Evolutionary conservation across 306 rosid genomes (phyloP).

Genomic region (Lathyrus sativus): DNA sequence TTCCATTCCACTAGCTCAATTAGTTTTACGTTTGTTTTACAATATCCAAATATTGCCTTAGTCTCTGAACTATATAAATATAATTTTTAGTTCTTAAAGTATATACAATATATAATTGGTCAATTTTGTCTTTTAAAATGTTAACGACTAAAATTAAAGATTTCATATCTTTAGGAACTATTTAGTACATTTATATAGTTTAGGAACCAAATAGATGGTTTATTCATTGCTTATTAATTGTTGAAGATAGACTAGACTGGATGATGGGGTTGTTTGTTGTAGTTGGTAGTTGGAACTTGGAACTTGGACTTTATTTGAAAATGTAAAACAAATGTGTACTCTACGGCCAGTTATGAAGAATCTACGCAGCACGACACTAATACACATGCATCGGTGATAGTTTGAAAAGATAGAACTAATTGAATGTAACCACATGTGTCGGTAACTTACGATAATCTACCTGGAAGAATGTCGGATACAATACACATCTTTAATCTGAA

Average conservation of each 20-base stretch:
- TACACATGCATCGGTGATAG: background rate
- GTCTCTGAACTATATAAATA: no score
- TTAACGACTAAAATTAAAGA: no score
- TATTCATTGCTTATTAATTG: background rate
- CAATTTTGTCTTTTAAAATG: no score
- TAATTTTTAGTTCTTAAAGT: no score
- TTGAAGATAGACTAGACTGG: conserved; percentile 24
- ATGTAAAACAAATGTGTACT: background rate
- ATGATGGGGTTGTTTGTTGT: background rate
- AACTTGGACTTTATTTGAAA: background rate
- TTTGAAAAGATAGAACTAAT: background rate
- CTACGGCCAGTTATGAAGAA: background rate
- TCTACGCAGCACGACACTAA: background rate
- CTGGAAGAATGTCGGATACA: no score
- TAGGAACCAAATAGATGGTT: no score
- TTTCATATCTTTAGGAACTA: no score
- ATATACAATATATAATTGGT: no score
- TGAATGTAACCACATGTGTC: background rate
- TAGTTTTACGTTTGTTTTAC: no score
- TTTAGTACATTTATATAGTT: no score
- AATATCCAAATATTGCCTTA: no score
- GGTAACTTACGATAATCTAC: background rate
- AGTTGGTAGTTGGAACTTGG: background rate
- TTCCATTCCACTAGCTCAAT: no score
- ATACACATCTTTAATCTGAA: background rate